These are phyloP conservation scores for Babjeviella inositovora DNA, from an alignment of 805 yeast species.

Conservation along the genomic window DNA sequence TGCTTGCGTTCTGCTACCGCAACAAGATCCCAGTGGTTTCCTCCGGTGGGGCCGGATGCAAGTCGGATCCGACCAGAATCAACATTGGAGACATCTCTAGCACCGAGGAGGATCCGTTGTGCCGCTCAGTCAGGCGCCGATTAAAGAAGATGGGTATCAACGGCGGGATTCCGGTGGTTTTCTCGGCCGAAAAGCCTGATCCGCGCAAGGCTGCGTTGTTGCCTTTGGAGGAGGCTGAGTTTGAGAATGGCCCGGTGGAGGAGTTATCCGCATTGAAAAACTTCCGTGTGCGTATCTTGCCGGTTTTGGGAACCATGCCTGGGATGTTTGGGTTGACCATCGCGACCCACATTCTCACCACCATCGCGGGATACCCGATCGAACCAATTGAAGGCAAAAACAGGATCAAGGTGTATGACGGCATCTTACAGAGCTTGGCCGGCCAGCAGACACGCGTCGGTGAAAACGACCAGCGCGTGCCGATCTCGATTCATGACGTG, in stretches of 20 bases:
- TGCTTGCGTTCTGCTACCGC: constrained; percentile 56
- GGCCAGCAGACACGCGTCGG: constrained; percentile 80
- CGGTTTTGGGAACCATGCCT: constrained; percentile 95
- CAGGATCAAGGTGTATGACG: constrained; percentile 73
- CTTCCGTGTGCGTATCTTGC: constrained; percentile 87
- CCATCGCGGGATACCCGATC: constrained; percentile 74
- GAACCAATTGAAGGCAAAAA: constrained; percentile 88
- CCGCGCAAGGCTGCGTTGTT: constrained; percentile 80
- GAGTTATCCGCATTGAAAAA: constrained; percentile 77
- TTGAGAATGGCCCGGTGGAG: constrained; percentile 68
- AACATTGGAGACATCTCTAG: constrained; percentile 78
- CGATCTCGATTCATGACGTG: constrained; percentile 55
- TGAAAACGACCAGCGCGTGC: constrained; percentile 57
- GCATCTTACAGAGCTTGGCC: constrained; percentile 65
- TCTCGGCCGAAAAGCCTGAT: constrained; percentile 93
- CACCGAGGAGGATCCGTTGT: constrained; percentile 89
- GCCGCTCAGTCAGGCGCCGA: constrained; percentile 74
- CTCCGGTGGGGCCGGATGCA: constrained; percentile 96
- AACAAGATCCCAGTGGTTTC: constrained; percentile 56
- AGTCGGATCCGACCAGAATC: constrained; percentile 86
- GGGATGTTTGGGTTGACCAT: constrained; percentile 88
- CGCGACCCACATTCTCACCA: constrained; percentile 69
- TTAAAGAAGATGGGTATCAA: constrained; percentile 66
- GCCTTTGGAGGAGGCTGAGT: constrained; percentile 74
- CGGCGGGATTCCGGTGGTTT: constrained; percentile 71